Evolutionary conservation across 345 rosid genomes (phyloP).

Genomic region (Gossypium anomalum): DNA sequence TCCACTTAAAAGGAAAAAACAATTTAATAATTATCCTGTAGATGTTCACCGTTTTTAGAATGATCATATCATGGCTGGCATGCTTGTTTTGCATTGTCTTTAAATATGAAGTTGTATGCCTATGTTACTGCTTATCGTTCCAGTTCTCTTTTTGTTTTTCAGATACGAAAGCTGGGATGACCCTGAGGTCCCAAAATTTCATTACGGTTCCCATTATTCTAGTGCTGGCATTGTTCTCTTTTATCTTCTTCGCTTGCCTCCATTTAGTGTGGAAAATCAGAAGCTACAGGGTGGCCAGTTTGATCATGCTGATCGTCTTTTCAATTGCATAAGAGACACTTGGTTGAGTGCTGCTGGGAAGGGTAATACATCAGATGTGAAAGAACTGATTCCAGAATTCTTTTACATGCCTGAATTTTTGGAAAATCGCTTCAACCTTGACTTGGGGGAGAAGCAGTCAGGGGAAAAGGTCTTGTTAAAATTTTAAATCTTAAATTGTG

Average conservation of each 20-base stretch:
- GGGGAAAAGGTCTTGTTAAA: conserved; percentile 82
- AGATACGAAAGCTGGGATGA: conserved; percentile 99
- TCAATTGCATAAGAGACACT: conserved; percentile 85
- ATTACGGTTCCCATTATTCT: conserved; percentile 99
- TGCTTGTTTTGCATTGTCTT: neutral
- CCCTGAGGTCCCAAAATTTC: conserved; percentile 98
- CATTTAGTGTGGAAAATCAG: conserved; percentile 96
- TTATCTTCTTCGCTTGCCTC: conserved; percentile 96
- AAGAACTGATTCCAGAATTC: conserved; percentile 97
- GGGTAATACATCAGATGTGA: conserved; percentile 97
- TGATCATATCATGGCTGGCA: conserved; percentile 7
- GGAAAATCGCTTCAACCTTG: conserved; percentile 76
- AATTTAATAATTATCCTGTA: neutral
- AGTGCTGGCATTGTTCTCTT: conserved; percentile 99
- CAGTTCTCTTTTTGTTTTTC: conserved; percentile 26
- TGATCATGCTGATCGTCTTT: conserved; percentile 99
- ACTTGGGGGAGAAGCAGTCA: conserved; percentile 96
- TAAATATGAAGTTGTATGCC: neutral
- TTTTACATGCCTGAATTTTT: conserved; percentile 96
- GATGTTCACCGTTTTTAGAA: neutral
- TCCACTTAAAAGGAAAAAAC: neutral
- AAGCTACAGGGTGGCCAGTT: conserved; percentile 99
- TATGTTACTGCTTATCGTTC: neutral
- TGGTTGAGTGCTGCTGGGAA: conserved; percentile 99
- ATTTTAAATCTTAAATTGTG: neutral